phyloP scores from a whole-genome alignment of 352 stramenopile species.

The Phytophthora hibernalis region DNA sequence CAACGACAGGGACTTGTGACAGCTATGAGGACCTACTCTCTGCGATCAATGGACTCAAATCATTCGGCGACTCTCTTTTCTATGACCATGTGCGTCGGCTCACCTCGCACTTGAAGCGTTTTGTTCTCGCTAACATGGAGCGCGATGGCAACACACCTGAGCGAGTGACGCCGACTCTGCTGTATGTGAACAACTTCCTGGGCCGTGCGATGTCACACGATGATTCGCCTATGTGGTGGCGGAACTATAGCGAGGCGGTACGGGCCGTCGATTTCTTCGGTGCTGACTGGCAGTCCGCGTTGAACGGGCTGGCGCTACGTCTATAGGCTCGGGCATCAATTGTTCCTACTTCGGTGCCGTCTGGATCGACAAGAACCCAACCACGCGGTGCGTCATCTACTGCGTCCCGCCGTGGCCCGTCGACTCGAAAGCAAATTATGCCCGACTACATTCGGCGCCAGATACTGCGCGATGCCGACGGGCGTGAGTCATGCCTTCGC shows the following conservation, averaged over 20 bases:
- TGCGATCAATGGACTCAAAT: no score
- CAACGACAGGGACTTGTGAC: no score
- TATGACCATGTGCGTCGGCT: no score
- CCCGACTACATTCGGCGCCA: not conserved
- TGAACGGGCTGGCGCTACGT: not conserved
- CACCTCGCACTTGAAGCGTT: no score
- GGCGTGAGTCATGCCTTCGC: not conserved
- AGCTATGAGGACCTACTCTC: no score
- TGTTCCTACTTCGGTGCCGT: not conserved
- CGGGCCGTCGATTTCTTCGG: not conserved
- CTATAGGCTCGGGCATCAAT: not conserved
- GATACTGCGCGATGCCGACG: not conserved
- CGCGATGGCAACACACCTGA: no score
- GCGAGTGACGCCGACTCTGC: not conserved
- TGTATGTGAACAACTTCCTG: not conserved
- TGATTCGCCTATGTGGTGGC: not conserved
- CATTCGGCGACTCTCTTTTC: no score
- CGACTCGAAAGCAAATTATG: not conserved
- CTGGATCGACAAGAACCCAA: no score
- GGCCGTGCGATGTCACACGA: not conserved
- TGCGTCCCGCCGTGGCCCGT: not conserved
- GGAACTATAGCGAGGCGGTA: not conserved
- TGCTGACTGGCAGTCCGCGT: not conserved
- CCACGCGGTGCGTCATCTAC: not conserved
- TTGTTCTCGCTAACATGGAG: no score